Base-by-base conservation (phyloP, 108 stramenopile species). In the Halocafeteria seosinensis region DNA sequence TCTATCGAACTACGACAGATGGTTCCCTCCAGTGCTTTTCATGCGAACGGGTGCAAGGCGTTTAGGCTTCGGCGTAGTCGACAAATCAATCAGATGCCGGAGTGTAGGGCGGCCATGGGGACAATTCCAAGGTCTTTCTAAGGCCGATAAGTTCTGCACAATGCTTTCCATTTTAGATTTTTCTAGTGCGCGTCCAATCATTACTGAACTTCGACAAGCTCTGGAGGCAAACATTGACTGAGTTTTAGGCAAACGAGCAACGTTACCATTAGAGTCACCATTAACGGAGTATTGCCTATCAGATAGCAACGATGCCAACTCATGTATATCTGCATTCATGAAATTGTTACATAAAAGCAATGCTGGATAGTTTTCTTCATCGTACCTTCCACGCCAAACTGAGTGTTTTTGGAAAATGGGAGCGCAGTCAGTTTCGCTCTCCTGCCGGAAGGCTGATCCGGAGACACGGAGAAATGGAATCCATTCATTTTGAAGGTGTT, bases 91-190 rank as follows among this genome's bases (percentile, higher is more conserved):
- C 29, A 81, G 75, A 34, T 81, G 76, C 23, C 81, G 71, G 65
- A 80, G 61, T 12, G 81, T 81, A 17, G 81, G 81, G 0, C 81
- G 77, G 11, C 81, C 81, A 36, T 81, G 81, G 1, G 81, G 81
- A 33, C 81, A 81, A 35, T 80, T 81, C 81, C 81, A 81, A 8
- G 81, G 81, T 66, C 78, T 77, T 34, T 80, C 73, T n/a, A 81
- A 50, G n/a, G 35, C 50, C 2, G 62, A 73, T 61, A 81, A 51
- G 32, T 76, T 52, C 13, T 51, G 37, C 36, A 81, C 66, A 2
- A 81, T 65, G 21, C 38, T 33, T 12, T 31, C 32, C 81, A 80
- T 80, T 62, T 76, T 67, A 0, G 68, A n/a, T 8, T 9, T 27
- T 32, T 47, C 50, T 34, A 81, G 37, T 24, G 75, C 50, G 9